Conservation (phyloP, 345 rosid genomes). For the Hevea brasiliensis region DNA sequence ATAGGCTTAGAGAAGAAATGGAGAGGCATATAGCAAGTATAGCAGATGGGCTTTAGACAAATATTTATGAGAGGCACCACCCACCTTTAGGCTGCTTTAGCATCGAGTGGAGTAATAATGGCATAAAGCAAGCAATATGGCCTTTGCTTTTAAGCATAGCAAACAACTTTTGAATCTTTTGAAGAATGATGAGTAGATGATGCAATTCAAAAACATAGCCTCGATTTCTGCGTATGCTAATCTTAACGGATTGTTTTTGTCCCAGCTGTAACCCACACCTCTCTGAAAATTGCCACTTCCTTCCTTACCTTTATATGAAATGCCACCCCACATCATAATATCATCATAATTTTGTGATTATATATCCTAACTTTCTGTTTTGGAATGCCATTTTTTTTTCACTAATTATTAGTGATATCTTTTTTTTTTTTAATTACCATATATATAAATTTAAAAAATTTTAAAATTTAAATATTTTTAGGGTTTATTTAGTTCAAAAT, state of each 20-base stretch:
- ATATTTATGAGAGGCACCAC: background rate
- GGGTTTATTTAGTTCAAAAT: too few relatives aligned
- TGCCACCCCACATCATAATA: too few relatives aligned
- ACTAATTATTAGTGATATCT: too few relatives aligned
- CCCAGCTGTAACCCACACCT: conserved; percentile 41
- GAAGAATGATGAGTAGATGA: conserved; percentile 47
- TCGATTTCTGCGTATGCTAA: conserved; percentile 29
- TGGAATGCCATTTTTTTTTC: too few relatives aligned
- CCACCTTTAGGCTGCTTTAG: conserved; percentile 1
- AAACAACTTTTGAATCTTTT: conserved; percentile 45
- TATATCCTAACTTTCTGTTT: too few relatives aligned
- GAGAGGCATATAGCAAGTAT: too few relatives aligned
- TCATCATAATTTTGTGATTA: too few relatives aligned
- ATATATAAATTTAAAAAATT: too few relatives aligned
- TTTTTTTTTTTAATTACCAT: too few relatives aligned
- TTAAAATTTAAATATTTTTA: too few relatives aligned
- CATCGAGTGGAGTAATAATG: conserved; percentile 30
- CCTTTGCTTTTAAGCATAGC: conserved; percentile 19
- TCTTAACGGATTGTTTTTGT: conserved; percentile 34
- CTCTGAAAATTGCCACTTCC: background rate
- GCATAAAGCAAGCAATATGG: conserved; percentile 7
- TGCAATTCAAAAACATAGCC: conserved; percentile 19
- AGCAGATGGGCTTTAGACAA: background rate
- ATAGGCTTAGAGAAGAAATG: background rate
- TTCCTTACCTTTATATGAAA: too few relatives aligned